Percentiles rank a stretch among this genome's conserved stretches.
phyloP scores from a whole-genome alignment of 768 basidiomycete species.

The Panaeolus papilionaceus region DNA sequence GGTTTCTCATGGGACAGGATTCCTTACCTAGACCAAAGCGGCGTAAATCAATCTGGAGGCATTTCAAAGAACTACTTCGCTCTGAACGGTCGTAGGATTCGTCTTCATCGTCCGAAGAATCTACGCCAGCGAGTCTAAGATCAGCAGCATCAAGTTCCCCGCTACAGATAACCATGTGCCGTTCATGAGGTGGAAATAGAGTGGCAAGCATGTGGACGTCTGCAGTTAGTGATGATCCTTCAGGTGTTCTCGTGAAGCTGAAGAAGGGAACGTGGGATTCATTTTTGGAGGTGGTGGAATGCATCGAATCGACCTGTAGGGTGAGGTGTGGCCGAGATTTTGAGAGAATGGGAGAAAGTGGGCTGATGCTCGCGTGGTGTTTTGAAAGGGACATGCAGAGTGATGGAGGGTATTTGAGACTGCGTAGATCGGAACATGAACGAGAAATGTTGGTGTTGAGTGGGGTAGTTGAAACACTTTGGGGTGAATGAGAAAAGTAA shows the following conservation, averaged over 20 bases:
- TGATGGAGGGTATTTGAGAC: slow-evolving; percentile 31
- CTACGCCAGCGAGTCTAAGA: slow-evolving; percentile 35
- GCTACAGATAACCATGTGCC: slow-evolving; percentile 78
- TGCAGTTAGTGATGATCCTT: slow-evolving; percentile 79
- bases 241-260: slow-evolving; percentile 77
- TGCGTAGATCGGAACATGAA: slow-evolving; percentile 49
- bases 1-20: slow-evolving; percentile 14
- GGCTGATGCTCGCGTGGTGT: slow-evolving; percentile 35
- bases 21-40: slow-evolving; percentile 71
- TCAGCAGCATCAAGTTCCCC: slow-evolving; percentile 70
- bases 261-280: slow-evolving; percentile 68
- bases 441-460: slow-evolving; percentile 45
- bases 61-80: slow-evolving; percentile 56
- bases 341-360: slow-evolving; percentile 32
- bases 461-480: slow-evolving; percentile 41
- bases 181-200: slow-evolving; percentile 73
- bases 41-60: slow-evolving; percentile 77
- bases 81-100: slow-evolving; percentile 38
- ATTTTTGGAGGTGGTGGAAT: slow-evolving; percentile 21
- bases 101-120: slow-evolving; percentile 47
- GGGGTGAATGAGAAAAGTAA: slow-evolving; percentile 67
- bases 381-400: slow-evolving; percentile 44
- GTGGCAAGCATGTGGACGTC: slow-evolving; percentile 70
- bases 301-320: slow-evolving; percentile 14
- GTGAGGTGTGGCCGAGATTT: slow-evolving; percentile 17